Conservation (phyloP, 1,139 yeast genomes). For the Saccharomyces hybrid region DNA sequence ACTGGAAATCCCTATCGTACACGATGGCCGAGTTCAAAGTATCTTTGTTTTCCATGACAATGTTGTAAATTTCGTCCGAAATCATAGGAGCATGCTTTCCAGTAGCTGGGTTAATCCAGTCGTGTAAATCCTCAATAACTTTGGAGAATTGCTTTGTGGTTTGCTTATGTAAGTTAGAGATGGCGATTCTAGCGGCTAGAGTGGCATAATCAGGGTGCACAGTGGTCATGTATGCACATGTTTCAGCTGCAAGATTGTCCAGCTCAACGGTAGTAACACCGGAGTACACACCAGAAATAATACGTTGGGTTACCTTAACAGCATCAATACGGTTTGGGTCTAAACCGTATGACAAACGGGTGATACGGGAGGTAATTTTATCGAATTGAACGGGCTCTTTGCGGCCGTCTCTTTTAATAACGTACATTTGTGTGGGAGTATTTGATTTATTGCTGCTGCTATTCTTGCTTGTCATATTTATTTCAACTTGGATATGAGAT, state of each 20-base stretch:
- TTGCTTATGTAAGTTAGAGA: constrained; percentile 91
- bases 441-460: not conserved
- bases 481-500: not conserved
- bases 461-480: not conserved
- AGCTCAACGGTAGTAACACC: constrained; percentile 94
- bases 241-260: constrained; percentile 95
- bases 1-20: constrained; percentile 74
- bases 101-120: constrained; percentile 68
- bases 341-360: constrained; percentile 70
- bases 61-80: constrained; percentile 58
- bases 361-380: constrained; percentile 58
- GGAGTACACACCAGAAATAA: constrained; percentile 83
- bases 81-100: constrained; percentile 71
- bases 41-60: constrained; percentile 56
- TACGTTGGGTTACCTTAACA: constrained; percentile 81
- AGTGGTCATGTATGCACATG: constrained; percentile 97
- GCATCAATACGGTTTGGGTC: constrained; percentile 82
- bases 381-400: constrained; percentile 82
- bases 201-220: constrained; percentile 95
- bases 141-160: constrained; percentile 83
- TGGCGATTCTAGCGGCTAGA: constrained; percentile 93
- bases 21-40: constrained; percentile 75
- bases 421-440: constrained; percentile 10
- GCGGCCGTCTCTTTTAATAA: constrained; percentile 59
- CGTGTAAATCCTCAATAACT: constrained; percentile 60